Percentiles rank a stretch among this genome's conserved stretches.
phyloP scores from a whole-genome alignment of 305 asterid species.

The Fraxinus baroniana region DNA sequence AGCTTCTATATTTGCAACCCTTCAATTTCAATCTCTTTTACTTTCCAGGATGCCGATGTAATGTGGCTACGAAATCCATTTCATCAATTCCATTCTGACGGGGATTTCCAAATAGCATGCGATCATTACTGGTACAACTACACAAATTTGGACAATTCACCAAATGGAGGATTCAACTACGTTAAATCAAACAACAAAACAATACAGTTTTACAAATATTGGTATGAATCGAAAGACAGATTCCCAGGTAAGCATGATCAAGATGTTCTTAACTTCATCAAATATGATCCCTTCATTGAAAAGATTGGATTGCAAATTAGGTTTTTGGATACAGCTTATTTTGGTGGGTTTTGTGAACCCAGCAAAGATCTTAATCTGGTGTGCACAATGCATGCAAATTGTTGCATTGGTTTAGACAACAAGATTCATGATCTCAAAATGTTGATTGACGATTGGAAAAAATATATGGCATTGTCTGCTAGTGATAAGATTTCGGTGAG shows the following conservation, averaged over 20 bases:
- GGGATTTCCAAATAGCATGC: conserved; percentile 54
- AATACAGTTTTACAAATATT: conserved; percentile 43
- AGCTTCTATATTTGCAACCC: background rate
- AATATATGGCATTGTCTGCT: conserved; percentile 20
- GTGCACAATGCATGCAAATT: conserved; percentile 64
- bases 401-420: conserved; percentile 46
- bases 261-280: conserved; percentile 48
- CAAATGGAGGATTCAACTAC: conserved; percentile 56
- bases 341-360: conserved; percentile 60
- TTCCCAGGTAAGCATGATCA: conserved; percentile 50
- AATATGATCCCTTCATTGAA: conserved; percentile 27
- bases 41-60: conserved; percentile 49
- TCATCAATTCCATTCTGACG: conserved; percentile 33
- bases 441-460: conserved; percentile 50
- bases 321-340: conserved; percentile 48
- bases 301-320: conserved; percentile 38
- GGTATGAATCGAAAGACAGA: conserved; percentile 36
- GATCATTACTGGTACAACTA: conserved; percentile 33
- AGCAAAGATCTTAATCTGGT: conserved; percentile 45
- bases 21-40: background rate
- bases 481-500: conserved; percentile 16
- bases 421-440: conserved; percentile 54
- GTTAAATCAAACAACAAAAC: conserved; percentile 43
- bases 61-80: conserved; percentile 59
- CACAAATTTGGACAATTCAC: conserved; percentile 30